Base-by-base conservation (phyloP, 441 rosid genomes). In the Corymbia calophylla region DNA sequence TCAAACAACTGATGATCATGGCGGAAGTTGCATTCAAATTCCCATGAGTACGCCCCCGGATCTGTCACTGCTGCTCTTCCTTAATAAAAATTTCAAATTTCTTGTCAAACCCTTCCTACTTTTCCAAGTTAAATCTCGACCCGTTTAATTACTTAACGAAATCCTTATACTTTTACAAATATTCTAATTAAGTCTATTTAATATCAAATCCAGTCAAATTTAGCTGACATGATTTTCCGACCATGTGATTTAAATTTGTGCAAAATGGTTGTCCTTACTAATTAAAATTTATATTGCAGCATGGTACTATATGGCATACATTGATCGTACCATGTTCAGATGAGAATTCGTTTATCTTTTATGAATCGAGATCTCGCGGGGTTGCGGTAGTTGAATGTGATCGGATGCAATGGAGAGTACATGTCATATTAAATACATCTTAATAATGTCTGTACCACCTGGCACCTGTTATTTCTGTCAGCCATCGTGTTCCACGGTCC, bases 151-250 rank as follows among this genome's bases (percentile, higher is more conserved):
- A 17, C 23, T 17, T 32, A 68, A 68, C 0, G 6, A 4, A 58
- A 5, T 58, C 29, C 6, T 4, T 5, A 8, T 31, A 4, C 16
- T 64, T 64, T n/a, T 7, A 64, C 10, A 9, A 11, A 39, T 35
- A 10, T 73, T 39, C 15, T 9, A 70, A 70, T 35, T 39, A 70
- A 70, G 13, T 1, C 48, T 5, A 27, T 10, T 70, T 1, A 3
- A 25, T 58, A 58, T 25, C 64, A 27, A 58, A 10, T 58, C 66
- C 15, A 12, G 1, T 27, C 15, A 2, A 60, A 73, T 73, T 39
- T 16, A 73, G 7, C 14, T 1, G 3, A 21, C 9, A 0, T 0
- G 7, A 3, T 35, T 2, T 9, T 8, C 3, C 1, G 9, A 66
- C 5, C 6, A 31, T 0, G 6, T 4, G 3, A 66, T 31, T 31